Evolutionary conservation across 78 protist species (phyloP).

Genomic region (Dictyostelium purpureum): DNA sequence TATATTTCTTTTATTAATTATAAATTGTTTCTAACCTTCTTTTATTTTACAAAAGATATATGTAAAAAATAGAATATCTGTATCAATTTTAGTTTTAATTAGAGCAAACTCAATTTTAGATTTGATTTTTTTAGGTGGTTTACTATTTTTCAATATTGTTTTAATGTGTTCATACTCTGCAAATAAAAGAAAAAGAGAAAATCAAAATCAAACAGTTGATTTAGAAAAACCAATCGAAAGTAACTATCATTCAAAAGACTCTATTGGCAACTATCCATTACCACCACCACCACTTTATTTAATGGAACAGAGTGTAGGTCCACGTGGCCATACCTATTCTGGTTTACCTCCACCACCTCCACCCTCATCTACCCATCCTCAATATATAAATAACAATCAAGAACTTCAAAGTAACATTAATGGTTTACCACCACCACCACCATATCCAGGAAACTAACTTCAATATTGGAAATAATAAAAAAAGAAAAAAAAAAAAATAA

Average conservation of each 20-base stretch:
- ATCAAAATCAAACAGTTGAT: background rate
- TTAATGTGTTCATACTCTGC: background rate
- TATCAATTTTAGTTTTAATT: no score
- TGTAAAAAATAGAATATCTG: no score
- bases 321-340: background rate
- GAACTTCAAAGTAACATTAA: background rate
- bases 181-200: background rate
- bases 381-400: conserved; percentile 11
- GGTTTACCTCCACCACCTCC: background rate
- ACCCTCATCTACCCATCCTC: background rate
- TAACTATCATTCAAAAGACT: background rate
- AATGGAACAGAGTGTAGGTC: background rate
- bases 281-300: background rate
- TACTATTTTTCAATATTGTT: conserved; percentile 3
- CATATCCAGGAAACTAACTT: background rate
- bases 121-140: background rate
- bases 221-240: background rate
- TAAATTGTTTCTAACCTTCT: background rate
- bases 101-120: background rate
- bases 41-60: background rate
- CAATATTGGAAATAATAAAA: no score
- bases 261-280: background rate
- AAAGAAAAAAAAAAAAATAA: no score
- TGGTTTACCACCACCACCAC: background rate
- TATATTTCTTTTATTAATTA: background rate